phyloP scores from a whole-genome alignment of 306 rosid genomes.

The Trifolium subterraneum region DNA sequence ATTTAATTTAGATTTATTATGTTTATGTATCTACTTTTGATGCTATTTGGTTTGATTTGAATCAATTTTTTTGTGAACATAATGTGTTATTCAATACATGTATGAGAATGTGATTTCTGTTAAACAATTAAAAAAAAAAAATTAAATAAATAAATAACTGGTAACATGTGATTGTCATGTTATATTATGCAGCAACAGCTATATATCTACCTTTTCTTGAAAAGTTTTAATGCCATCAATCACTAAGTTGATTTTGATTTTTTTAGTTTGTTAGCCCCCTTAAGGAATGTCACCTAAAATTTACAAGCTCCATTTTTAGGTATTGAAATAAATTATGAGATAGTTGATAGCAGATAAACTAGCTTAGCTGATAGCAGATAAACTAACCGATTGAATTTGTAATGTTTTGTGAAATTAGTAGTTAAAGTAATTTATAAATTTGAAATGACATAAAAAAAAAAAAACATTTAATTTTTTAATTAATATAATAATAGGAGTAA shows the following conservation, averaged over 20 bases:
- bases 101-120: conserved; percentile 52
- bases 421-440: no score
- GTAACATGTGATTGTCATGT: conserved; percentile 37
- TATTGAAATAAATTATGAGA: no score
- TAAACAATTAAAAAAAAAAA: conserved; percentile 5
- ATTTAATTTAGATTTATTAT: conserved; percentile 47
- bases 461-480: no score
- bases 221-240: background rate
- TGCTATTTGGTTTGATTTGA: conserved; percentile 58
- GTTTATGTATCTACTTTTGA: conserved; percentile 53
- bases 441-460: no score
- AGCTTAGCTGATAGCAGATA: no score
- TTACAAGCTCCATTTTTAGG: no score
- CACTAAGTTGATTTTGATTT: no score
- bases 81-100: conserved; percentile 57
- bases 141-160: background rate
- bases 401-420: no score
- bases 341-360: no score
- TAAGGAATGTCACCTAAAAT: background rate
- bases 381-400: no score
- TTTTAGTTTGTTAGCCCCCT: background rate
- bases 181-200: conserved; percentile 35
- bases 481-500: no score
- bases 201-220: conserved; percentile 25
- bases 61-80: conserved; percentile 71